phyloP scores from a whole-genome alignment of 139 green algal species.

The Chlorella sorokiniana region DNA sequence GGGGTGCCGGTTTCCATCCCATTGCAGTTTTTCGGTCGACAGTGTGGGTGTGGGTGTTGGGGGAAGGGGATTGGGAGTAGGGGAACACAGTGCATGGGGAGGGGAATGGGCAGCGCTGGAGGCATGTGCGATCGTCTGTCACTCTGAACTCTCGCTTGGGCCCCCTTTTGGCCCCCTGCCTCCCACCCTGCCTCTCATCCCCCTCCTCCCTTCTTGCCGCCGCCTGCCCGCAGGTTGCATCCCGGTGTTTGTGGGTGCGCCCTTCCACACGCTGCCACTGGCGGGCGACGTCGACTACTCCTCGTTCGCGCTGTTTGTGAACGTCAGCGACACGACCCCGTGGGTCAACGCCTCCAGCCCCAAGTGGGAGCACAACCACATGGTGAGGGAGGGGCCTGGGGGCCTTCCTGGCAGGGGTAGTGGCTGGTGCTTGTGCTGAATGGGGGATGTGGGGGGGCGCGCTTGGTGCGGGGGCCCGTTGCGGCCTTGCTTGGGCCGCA shows the following conservation, averaged over 20 bases:
- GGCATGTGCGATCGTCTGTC: too few species aligned
- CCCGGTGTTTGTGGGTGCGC: slow-evolving; percentile 47
- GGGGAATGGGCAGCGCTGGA: too few species aligned
- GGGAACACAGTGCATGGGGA: too few species aligned
- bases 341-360: slow-evolving; percentile 36
- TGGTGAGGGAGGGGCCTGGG: slow-evolving; percentile 29
- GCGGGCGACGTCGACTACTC: slow-evolving; percentile 35
- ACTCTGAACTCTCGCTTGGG: too few species aligned
- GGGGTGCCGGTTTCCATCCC: neutral
- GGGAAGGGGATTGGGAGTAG: neutral
- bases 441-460: neutral
- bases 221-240: slow-evolving; percentile 26
- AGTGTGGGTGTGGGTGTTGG: neutral
- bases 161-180: neutral
- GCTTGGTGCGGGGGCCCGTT: neutral
- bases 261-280: slow-evolving; percentile 49
- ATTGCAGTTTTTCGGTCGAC: too few species aligned
- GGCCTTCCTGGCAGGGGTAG: neutral
- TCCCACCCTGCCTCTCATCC: neutral
- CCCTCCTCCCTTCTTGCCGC: neutral
- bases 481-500: neutral
- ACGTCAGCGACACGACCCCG: slow-evolving; percentile 15
- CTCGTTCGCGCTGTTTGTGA: slow-evolving; percentile 42
- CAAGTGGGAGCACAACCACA: slow-evolving; percentile 43
- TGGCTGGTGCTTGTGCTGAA: neutral